Evolutionary conservation across 257 asterid genomes (phyloP).

Genomic region (Anisodus tanguticus): DNA sequence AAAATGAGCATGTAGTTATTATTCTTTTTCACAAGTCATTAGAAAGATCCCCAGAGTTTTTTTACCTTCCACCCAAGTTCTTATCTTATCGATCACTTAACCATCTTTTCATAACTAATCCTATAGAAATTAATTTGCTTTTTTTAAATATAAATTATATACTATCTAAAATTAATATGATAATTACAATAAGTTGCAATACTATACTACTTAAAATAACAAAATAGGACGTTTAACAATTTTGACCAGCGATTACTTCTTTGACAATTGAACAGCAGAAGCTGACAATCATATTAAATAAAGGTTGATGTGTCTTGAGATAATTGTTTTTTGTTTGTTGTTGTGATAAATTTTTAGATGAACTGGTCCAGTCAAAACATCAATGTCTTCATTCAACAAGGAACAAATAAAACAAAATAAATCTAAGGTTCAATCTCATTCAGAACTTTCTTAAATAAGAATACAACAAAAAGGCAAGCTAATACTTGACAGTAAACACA

Average conservation of each 20-base stretch:
- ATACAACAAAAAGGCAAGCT: neutral
- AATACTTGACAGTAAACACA: neutral
- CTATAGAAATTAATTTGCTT: no score
- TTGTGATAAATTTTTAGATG: neutral
- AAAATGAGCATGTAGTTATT: no score
- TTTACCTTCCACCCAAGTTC: no score
- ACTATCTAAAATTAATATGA: no score
- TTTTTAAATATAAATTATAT: no score
- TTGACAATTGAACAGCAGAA: neutral
- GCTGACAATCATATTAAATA: neutral
- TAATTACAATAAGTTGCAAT: neutral
- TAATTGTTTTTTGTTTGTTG: neutral
- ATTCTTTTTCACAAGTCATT: no score
- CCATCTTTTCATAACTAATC: no score
- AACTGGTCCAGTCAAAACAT: neutral
- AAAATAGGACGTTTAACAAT: neutral
- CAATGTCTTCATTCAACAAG: neutral
- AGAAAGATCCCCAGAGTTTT: no score
- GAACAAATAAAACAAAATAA: neutral
- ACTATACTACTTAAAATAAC: neutral
- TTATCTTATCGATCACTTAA: no score
- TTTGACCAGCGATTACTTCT: neutral
- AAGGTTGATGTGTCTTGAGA: neutral
- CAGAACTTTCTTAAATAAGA: neutral
- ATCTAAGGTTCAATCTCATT: neutral